Evolutionary conservation across 192 early-diverging fungal genomes (phyloP).

Genomic region (Linnemannia hyalina): DNA sequence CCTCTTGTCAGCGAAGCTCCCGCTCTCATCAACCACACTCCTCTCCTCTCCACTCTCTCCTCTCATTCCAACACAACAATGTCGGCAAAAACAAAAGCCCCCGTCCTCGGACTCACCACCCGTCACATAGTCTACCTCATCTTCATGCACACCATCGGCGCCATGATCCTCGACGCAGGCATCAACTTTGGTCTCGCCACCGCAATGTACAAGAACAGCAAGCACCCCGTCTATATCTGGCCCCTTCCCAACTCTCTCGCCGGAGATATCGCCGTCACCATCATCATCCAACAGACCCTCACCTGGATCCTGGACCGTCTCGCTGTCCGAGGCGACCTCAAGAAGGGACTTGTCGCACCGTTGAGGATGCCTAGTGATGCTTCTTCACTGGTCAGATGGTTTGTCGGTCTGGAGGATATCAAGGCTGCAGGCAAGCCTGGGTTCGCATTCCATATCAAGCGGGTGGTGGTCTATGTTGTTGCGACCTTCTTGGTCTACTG

Average conservation of each 20-base stretch:
- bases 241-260: constrained; percentile 33
- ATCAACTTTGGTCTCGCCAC: constrained; percentile 50
- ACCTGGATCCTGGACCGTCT: constrained; percentile 35
- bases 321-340: constrained; percentile 21
- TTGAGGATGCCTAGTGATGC: constrained; percentile 38
- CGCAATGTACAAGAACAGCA: constrained; percentile 42
- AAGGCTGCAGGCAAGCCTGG: not conserved
- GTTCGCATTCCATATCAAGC: constrained; percentile 18
- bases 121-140: constrained; percentile 33
- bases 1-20: not conserved
- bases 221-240: constrained; percentile 24
- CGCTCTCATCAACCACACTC: not conserved
- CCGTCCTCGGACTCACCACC: constrained; percentile 21
- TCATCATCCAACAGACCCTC: constrained; percentile 33
- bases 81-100: constrained; percentile 4
- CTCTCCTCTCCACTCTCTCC: not conserved
- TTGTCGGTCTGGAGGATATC: constrained; percentile 29
- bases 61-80: not conserved
- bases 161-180: constrained; percentile 34
- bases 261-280: constrained; percentile 35
- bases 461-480: constrained; percentile 10
- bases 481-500: constrained; percentile 23
- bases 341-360: constrained; percentile 22
- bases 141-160: constrained; percentile 32
- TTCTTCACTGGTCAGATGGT: constrained; percentile 18